Base-by-base conservation (phyloP, 2,329 filamentous ascomycete genomes). In the Boeremia exigua region DNA sequence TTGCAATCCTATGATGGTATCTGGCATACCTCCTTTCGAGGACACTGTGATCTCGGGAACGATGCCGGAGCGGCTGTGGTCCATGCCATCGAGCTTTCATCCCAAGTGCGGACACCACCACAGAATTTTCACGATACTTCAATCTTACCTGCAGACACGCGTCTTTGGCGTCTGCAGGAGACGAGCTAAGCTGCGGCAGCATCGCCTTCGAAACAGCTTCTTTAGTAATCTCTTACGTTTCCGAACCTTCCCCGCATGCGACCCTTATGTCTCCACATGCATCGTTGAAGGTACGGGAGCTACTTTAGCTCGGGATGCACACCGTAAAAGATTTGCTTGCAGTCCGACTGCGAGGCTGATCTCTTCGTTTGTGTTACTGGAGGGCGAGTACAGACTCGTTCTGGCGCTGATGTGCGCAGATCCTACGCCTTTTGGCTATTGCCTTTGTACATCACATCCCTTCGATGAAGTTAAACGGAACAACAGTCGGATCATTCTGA, bases 181-280 rank as follows among this genome's bases (percentile, higher is more conserved):
- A 59, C 57, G 48, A 51, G 55, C 32, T 54, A 63, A 62, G 63
- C 48, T 56, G 54, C 47, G 30, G 52, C 56, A 57, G 58, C 47
- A 48, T 66, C 32, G 62, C 63, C 53, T 59, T 66, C 55, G 45
- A 58, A 44, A 59, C 61, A 44, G 32, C 56, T 43, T 47, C 54
- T 68, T 63, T 65, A 59, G 64, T 59, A 71, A 70, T 70, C 62
- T 73, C 55, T 74, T 74, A 74, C 72, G 72, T 74, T 69, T 73
- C 54, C 52, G 52, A 69, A 72, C 66, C 65, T 71, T 72, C 69
- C 71, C 69, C 71, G 70, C 62, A 66, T 70, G 66, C 67, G 54
- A 48, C 39, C 60, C 50, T 64, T 66, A 34, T 49, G 47, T 62
- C 60, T 66, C 61, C 66, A 63, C 62, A 63, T 51, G 46, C 60